These are phyloP conservation scores for Alopecurus myosuroides DNA, from an alignment of 176 grass and related monocot genomes.

Conservation along the genomic window DNA sequence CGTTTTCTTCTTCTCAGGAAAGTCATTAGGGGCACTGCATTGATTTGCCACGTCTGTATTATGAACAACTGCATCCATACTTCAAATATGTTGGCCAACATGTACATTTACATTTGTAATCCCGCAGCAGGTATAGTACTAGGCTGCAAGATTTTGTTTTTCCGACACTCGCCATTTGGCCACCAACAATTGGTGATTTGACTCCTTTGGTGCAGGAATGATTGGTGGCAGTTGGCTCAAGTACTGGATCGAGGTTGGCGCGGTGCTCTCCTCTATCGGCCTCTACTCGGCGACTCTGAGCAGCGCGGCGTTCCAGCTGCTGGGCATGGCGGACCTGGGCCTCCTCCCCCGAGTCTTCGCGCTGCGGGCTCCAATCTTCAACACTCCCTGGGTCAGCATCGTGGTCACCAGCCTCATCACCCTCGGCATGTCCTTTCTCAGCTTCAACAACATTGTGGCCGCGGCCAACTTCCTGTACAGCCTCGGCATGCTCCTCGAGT, in stretches of 20 bases:
- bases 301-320: constrained; percentile 78
- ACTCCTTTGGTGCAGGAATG: constrained; percentile 23
- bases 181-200: not conserved
- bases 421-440: constrained; percentile 74
- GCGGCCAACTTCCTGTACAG: constrained; percentile 94
- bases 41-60: not conserved
- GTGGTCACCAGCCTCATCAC: constrained; percentile 55
- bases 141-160: not conserved
- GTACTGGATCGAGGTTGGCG: constrained; percentile 91
- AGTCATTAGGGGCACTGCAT: not conserved
- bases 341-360: constrained; percentile 61
- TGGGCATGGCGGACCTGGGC: constrained; percentile 91
- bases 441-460: constrained; percentile 76
- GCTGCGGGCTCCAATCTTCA: constrained; percentile 39
- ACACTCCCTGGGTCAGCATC: constrained; percentile 82
- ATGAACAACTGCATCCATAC: not conserved
- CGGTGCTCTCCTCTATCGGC: constrained; percentile 83
- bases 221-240: constrained; percentile 80
- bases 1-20: not conserved
- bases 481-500: constrained; percentile 93
- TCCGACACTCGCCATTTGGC: not conserved
- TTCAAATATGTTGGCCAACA: not conserved
- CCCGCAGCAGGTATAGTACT: not conserved
- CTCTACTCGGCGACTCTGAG: constrained; percentile 80
- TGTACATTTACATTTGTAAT: not conserved